phyloP scores from a whole-genome alignment of 2,329 filamentous ascomycete species.

The Penicillium sp. region DNA sequence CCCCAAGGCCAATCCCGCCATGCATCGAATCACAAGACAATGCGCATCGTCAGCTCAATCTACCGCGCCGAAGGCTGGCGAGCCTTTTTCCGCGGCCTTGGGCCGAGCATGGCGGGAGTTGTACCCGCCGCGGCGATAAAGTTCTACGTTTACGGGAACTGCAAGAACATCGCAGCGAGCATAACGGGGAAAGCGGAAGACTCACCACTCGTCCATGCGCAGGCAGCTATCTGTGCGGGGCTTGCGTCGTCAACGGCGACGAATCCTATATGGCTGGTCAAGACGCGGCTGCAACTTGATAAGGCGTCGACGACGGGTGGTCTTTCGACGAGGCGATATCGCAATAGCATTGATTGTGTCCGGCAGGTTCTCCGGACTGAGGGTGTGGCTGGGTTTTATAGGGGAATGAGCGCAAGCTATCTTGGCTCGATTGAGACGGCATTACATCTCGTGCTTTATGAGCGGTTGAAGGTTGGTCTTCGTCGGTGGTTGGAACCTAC shows the following conservation, averaged over 20 bases:
- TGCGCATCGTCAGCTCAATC: constrained; percentile 37
- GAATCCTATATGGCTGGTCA: constrained; percentile 52
- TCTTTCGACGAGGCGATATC: constrained; percentile 36
- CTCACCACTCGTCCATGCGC: constrained; percentile 32
- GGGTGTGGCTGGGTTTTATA: constrained; percentile 79
- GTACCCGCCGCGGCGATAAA: constrained; percentile 41
- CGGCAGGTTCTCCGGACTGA: constrained; percentile 78
- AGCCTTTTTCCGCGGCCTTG: constrained; percentile 38
- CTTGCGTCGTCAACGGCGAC: constrained; percentile 37
- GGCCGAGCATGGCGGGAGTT: constrained; percentile 39
- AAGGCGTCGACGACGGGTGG: constrained; percentile 29
- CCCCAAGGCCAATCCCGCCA: constrained; percentile 51
- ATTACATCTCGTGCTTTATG: constrained; percentile 37
- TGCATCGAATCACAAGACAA: constrained; percentile 38
- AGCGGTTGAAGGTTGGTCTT: constrained; percentile 33
- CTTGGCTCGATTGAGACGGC: constrained; percentile 37
- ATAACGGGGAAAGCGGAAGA: constrained; percentile 30
- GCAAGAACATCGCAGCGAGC: constrained; percentile 34
- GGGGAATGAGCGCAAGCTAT: constrained; percentile 73
- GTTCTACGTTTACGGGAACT: constrained; percentile 41
- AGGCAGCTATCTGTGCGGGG: constrained; percentile 36
- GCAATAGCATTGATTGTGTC: constrained; percentile 62
- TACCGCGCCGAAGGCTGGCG: constrained; percentile 39
- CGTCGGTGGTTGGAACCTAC: constrained; percentile 18
- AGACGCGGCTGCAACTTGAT: constrained; percentile 62